Evolutionary conservation across 176 grass and related monocot species (phyloP).

Genomic region (Metroxylon sagu): DNA sequence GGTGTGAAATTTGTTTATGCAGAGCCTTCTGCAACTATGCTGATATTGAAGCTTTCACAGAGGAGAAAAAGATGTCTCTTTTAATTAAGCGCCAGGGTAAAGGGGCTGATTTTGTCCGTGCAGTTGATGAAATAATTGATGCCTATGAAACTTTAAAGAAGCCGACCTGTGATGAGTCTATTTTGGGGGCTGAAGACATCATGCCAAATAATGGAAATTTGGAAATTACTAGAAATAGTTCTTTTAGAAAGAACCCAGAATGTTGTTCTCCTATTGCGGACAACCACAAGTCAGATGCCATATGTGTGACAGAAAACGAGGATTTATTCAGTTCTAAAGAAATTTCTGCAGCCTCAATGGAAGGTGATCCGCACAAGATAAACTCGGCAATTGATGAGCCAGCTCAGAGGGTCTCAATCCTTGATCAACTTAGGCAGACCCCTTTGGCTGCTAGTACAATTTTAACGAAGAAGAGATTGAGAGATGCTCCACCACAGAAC

Average conservation of each 20-base stretch:
- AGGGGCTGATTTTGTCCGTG: constrained; percentile 91
- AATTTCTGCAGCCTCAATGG: constrained; percentile 20
- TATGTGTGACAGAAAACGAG: constrained; percentile 23
- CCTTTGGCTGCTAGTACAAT: constrained; percentile 39
- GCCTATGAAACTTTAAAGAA: constrained; percentile 75
- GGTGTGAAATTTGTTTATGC: constrained; percentile 25
- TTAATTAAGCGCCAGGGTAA: constrained; percentile 73
- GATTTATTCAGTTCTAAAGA: constrained; percentile 20
- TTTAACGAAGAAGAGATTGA: constrained; percentile 40
- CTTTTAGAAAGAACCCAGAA: constrained; percentile 23
- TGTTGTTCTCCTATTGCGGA: constrained; percentile 22
- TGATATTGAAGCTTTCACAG: constrained; percentile 91
- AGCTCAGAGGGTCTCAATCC: constrained; percentile 55
- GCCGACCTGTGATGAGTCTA: constrained; percentile 25
- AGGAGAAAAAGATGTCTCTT: constrained; percentile 93
- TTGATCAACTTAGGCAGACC: constrained; percentile 52
- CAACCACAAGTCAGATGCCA: constrained; percentile 25
- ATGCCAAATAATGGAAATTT: constrained; percentile 25
- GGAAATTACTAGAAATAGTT: constrained; percentile 23
- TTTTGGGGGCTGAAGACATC: constrained; percentile 21
- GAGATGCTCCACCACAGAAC: constrained; percentile 23
- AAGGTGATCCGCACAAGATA: constrained; percentile 29
- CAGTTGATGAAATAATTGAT: constrained; percentile 88
- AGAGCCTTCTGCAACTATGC: constrained; percentile 93
- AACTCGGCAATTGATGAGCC: constrained; percentile 44